These are phyloP conservation scores for Scheffersomyces stipitis DNA, from an alignment of 805 yeast genomes.

Conservation along the genomic window DNA sequence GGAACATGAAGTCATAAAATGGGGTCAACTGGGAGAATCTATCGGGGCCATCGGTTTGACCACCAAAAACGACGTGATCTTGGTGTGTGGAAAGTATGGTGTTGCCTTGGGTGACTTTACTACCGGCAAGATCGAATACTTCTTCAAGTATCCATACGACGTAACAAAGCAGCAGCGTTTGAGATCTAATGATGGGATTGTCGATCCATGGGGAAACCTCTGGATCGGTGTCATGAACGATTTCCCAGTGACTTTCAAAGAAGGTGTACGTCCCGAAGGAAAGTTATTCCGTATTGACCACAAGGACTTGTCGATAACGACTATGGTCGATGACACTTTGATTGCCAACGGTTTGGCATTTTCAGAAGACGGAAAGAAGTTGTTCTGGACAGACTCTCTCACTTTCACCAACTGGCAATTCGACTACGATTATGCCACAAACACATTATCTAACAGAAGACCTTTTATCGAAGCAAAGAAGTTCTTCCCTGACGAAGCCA, in stretches of 20 bases:
- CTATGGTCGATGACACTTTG: constrained; percentile 29
- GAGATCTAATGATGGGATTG: constrained; percentile 77
- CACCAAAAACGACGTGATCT: constrained; percentile 43
- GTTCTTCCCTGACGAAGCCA: constrained; percentile 16
- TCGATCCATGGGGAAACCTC: constrained; percentile 73
- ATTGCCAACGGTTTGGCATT: constrained; percentile 70
- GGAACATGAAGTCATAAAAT: constrained; percentile 38
- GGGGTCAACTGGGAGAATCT: constrained; percentile 39
- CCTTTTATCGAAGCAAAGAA: constrained; percentile 19
- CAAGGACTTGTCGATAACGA: constrained; percentile 28
- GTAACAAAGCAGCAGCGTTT: constrained; percentile 19
- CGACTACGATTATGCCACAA: constrained; percentile 34
- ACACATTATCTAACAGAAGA: constrained; percentile 26
- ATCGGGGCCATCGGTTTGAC: constrained; percentile 78
- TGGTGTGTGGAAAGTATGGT: constrained; percentile 67
- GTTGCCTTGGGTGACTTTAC: constrained; percentile 53
- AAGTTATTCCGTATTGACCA: constrained; percentile 35
- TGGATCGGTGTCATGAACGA: constrained; percentile 82
- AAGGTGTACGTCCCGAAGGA: constrained; percentile 51
- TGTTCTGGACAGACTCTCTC: constrained; percentile 44
- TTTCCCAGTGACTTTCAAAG: constrained; percentile 31
- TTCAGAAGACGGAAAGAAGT: constrained; percentile 22
- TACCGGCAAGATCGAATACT: constrained; percentile 34
- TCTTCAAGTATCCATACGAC: constrained; percentile 39
- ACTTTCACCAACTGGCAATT: constrained; percentile 35